Evolutionary conservation across 768 basidiomycete genomes (phyloP).

Genomic region (Boletus vinaceobasis): DNA sequence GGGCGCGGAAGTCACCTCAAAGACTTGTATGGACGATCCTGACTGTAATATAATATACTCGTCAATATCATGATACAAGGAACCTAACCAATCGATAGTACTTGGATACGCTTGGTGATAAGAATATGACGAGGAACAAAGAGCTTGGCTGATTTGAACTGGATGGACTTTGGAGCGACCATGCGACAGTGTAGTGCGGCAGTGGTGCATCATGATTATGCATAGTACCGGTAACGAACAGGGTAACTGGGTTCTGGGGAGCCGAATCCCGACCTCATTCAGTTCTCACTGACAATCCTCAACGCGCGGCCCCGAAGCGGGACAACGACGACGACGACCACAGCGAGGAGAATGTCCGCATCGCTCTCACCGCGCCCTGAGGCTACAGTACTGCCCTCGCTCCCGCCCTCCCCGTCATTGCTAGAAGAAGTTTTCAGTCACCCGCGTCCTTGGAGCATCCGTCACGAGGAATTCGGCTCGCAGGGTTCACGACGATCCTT

Average conservation of each 20-base stretch:
- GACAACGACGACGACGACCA: constrained; percentile 10
- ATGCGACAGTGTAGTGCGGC: too few species aligned
- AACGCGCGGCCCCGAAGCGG: neutral
- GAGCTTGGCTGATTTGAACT: too few species aligned
- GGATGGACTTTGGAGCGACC: too few species aligned
- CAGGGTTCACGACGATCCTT: constrained; percentile 19
- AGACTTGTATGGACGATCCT: too few species aligned
- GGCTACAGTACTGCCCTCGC: constrained; percentile 25
- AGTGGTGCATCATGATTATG: too few species aligned
- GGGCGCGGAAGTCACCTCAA: neutral
- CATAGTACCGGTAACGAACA: too few species aligned
- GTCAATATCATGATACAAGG: neutral
- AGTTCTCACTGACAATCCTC: neutral
- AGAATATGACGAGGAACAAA: neutral
- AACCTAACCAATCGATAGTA: neutral
- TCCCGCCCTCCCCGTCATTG: constrained; percentile 36
- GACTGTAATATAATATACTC: neutral
- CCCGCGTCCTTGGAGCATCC: constrained; percentile 33
- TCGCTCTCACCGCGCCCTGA: constrained; percentile 14
- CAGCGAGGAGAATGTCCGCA: constrained; percentile 15
- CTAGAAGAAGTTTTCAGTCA: constrained; percentile 46
- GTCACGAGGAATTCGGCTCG: constrained; percentile 20
- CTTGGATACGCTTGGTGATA: neutral
- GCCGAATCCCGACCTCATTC: constrained; percentile 13
- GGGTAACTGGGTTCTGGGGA: constrained; percentile 10